These are phyloP conservation scores for Lachancea nothofagi DNA, from an alignment of 805 yeast genomes.

Conservation along the genomic window DNA sequence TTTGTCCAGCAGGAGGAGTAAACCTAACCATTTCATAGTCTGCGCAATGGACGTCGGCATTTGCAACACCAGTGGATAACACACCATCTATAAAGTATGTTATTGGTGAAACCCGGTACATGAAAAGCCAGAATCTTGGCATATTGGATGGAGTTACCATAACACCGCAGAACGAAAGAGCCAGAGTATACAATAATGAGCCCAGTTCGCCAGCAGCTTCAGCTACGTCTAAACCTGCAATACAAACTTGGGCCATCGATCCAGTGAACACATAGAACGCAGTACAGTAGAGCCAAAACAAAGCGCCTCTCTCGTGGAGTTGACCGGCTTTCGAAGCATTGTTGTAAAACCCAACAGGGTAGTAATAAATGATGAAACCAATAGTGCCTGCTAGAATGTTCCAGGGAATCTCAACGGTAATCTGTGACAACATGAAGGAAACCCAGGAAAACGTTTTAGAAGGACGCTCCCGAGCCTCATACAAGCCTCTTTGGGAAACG, in stretches of 20 bases:
- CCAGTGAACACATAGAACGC: conserved; percentile 51
- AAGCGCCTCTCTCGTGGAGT: conserved; percentile 50
- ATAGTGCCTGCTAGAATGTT: conserved; percentile 55
- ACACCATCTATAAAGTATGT: conserved; percentile 58
- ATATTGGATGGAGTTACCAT: conserved; percentile 49
- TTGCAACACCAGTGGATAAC: conserved; percentile 51
- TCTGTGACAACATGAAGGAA: conserved; percentile 55
- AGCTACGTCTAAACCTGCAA: conserved; percentile 53
- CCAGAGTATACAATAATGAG: conserved; percentile 52
- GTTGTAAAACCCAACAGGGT: conserved; percentile 60
- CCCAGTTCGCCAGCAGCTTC: conserved; percentile 62
- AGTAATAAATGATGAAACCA: conserved; percentile 58
- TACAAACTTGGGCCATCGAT: conserved; percentile 52
- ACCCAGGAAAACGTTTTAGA: conserved; percentile 66
- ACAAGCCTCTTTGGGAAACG: conserved; percentile 56
- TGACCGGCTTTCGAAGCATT: conserved; percentile 52
- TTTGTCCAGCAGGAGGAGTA: conserved; percentile 47
- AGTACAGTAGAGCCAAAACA: conserved; percentile 42
- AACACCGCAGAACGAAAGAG: conserved; percentile 74
- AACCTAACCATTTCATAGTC: conserved; percentile 43
- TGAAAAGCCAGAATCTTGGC: conserved; percentile 77
- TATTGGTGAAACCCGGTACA: conserved; percentile 69
- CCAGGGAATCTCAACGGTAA: conserved; percentile 64
- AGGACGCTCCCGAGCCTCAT: conserved; percentile 70
- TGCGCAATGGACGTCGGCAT: conserved; percentile 43